A percentile compares a stretch with the other conserved stretches of the same genome.
phyloP scores from a whole-genome alignment of 2,329 filamentous ascomycete genomes.

The Lasiodiplodia gonubiensis region DNA sequence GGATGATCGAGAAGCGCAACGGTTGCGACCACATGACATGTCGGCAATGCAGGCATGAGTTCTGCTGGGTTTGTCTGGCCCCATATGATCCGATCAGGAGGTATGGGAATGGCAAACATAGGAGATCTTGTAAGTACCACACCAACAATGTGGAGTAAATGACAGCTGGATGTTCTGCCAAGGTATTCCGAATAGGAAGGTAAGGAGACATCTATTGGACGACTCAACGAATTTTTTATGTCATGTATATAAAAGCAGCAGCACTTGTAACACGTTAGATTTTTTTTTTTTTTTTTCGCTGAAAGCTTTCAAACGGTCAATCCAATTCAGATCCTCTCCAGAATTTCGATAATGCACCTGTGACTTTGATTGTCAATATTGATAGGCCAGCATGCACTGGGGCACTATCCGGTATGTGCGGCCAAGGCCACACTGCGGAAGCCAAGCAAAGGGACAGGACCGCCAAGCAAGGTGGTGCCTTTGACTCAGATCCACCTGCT shows the following conservation, averaged over 20 bases:
- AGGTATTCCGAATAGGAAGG: not conserved
- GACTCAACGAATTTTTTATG: not conserved
- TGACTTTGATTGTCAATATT: not conserved
- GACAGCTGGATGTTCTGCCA: too few relatives aligned
- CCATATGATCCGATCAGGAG: constrained; percentile 35
- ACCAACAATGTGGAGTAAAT: constrained; percentile 2
- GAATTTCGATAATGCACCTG: not conserved
- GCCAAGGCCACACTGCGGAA: not conserved
- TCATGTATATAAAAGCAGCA: not conserved
- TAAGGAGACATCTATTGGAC: not conserved
- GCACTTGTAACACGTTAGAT: not conserved
- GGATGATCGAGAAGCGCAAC: constrained; percentile 47
- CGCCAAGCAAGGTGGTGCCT: not conserved
- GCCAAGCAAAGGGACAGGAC: not conserved
- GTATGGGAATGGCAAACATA: constrained; percentile 36
- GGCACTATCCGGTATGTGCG: not conserved
- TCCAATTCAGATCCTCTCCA: not conserved
- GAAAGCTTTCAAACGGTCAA: too few relatives aligned
- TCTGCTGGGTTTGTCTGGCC: constrained; percentile 49
- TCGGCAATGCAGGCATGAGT: constrained; percentile 46
- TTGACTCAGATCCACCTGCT: not conserved
- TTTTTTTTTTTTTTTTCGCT: not conserved
- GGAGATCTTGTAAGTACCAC: constrained; percentile 32
- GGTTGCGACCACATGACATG: constrained; percentile 52
- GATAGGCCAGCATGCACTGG: not conserved